A percentile compares a stretch with the other conserved stretches of the same genome.
phyloP scores from a whole-genome alignment of 2,329 filamentous ascomycete species.

The Didymella keratinophila region DNA sequence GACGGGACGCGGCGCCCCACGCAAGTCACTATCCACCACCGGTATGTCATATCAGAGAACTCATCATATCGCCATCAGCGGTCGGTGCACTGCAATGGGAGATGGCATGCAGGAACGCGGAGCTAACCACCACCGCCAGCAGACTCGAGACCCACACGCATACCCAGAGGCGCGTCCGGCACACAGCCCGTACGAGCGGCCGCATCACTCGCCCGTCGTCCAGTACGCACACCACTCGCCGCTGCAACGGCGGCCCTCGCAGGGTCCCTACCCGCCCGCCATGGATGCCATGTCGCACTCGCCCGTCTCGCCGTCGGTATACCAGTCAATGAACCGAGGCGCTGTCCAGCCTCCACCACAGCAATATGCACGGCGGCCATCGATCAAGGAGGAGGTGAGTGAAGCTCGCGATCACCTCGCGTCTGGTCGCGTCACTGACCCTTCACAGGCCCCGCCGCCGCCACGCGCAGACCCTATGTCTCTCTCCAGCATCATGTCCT shows the following conservation, averaged over 20 bases:
- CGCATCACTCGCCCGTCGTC: slow-evolving; percentile 49
- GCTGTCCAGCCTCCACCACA: slow-evolving; percentile 48
- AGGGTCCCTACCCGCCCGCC: slow-evolving; percentile 40
- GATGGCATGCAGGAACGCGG: not conserved
- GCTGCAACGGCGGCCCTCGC: slow-evolving; percentile 49
- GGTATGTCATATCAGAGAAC: slow-evolving; percentile 30
- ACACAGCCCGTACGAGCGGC: slow-evolving; percentile 47
- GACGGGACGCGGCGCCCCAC: slow-evolving; percentile 43
- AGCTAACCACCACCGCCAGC: slow-evolving; percentile 35
- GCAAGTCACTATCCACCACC: slow-evolving; percentile 45
- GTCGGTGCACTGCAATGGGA: not conserved
- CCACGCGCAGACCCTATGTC: slow-evolving; percentile 90
- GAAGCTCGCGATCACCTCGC: slow-evolving; percentile 10
- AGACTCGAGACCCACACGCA: slow-evolving; percentile 46
- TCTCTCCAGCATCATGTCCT: slow-evolving; percentile 92
- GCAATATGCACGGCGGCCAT: slow-evolving; percentile 41
- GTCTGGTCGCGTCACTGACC: slow-evolving; percentile 29
- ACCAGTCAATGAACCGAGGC: slow-evolving; percentile 43
- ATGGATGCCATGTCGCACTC: slow-evolving; percentile 51
- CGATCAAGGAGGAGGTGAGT: slow-evolving; percentile 49
- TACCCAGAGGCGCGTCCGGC: slow-evolving; percentile 44
- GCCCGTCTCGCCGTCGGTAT: slow-evolving; percentile 49
- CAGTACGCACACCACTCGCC: slow-evolving; percentile 47
- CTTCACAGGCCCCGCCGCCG: slow-evolving; percentile 58
- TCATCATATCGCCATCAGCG: not conserved